These are phyloP conservation scores for Linnemannia elongata DNA, from an alignment of 192 early-diverging fungal species.

Conservation along the genomic window DNA sequence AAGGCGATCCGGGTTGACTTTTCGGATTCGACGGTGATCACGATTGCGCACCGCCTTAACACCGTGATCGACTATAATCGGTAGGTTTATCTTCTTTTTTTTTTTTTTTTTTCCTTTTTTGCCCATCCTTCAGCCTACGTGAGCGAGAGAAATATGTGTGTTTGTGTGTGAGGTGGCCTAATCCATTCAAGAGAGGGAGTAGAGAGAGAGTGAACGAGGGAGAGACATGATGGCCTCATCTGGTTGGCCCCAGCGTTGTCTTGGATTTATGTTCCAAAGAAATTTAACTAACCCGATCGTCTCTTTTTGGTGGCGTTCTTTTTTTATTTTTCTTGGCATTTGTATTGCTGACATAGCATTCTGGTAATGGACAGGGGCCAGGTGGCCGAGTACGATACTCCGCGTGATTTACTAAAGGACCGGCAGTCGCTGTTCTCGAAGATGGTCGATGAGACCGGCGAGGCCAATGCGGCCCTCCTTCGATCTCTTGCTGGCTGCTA, in stretches of 20 bases:
- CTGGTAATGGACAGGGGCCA: conserved; percentile 84
- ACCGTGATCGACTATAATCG: conserved; percentile 67
- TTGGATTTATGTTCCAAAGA: background rate
- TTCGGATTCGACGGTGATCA: conserved; percentile 70
- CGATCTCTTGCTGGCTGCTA: conserved; percentile 37
- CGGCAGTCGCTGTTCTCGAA: conserved; percentile 59
- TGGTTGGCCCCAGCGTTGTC: background rate
- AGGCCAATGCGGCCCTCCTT: conserved; percentile 35
- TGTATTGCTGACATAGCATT: conserved; percentile 67
- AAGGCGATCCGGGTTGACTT: conserved; percentile 71
- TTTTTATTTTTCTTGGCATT: background rate
- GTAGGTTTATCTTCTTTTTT: conserved; percentile 8
- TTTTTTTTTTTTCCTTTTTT: background rate
- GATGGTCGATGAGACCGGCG: conserved; percentile 53
- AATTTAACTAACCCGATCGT: background rate
- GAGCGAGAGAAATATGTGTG: background rate
- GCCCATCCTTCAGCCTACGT: background rate
- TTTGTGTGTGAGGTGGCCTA: background rate
- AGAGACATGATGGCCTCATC: background rate
- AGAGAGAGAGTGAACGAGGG: too few species aligned
- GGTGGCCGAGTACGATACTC: conserved; percentile 78
- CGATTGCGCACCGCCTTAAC: conserved; percentile 85
- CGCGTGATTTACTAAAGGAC: conserved; percentile 69
- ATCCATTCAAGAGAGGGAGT: background rate
- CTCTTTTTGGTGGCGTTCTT: background rate